Percentiles rank a stretch among this genome's conserved stretches.
Conservation (phyloP, 129 eudicot genomes). For the Saposhnikovia divaricata region DNA sequence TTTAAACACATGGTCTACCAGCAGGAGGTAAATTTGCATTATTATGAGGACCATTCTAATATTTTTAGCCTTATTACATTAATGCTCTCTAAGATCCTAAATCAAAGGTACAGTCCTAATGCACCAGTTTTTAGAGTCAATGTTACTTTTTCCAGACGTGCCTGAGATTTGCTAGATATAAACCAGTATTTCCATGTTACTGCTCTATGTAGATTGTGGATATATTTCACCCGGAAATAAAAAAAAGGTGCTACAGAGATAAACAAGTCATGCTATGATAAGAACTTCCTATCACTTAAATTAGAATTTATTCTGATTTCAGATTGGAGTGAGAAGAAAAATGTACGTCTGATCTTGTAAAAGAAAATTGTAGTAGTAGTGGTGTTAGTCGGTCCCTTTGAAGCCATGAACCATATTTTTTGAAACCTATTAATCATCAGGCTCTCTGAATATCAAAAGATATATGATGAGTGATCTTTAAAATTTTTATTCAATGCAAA, state of each 20-base stretch:
- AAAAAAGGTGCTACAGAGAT: not conserved
- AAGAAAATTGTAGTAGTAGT: not conserved
- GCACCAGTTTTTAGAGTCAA: not conserved
- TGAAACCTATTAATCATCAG: not conserved
- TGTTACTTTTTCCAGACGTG: not conserved
- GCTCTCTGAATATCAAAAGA: not conserved
- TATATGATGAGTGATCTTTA: not conserved
- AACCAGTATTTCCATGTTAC: not conserved
- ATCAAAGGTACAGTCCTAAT: not conserved
- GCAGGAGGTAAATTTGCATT: not conserved
- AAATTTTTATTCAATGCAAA: not conserved
- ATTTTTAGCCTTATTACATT: not conserved
- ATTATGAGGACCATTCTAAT: not conserved
- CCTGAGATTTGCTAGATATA: not conserved
- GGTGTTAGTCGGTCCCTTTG: not conserved
- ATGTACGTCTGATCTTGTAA: not conserved
- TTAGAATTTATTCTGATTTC: not conserved
- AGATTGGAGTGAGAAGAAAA: not conserved
- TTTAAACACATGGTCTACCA: not conserved
- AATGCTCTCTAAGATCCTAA: not conserved
- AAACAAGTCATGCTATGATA: not conserved
- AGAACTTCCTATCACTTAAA: not conserved
- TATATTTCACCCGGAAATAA: not conserved
- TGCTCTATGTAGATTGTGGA: not conserved
- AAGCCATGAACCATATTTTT: not conserved